Percentiles rank a stretch among this genome's conserved stretches.
Conservation (phyloP, 1,284 basidiomycete species). For the Ceratobasidium theobromae region DNA sequence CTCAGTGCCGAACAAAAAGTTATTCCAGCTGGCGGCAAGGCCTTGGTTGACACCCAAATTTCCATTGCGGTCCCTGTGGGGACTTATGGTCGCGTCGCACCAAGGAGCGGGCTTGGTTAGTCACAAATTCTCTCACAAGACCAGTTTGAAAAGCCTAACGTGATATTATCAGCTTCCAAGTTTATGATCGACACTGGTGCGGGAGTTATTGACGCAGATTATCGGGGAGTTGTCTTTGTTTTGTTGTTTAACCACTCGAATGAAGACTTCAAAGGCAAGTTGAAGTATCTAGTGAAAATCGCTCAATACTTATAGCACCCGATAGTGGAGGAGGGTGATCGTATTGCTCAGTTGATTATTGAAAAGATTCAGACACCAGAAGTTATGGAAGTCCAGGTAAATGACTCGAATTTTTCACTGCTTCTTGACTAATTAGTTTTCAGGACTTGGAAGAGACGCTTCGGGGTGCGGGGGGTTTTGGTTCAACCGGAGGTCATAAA, state of each 20-base stretch:
- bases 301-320: not conserved
- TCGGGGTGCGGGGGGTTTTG: slow-evolving; percentile 88
- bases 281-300: slow-evolving; percentile 7
- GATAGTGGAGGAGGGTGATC: slow-evolving; percentile 89
- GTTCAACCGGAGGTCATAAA: slow-evolving; percentile 75
- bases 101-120: slow-evolving; percentile 88
- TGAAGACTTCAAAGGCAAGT: slow-evolving; percentile 79
- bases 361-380: slow-evolving; percentile 88
- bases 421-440: not conserved
- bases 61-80: slow-evolving; percentile 90
- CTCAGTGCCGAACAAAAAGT: slow-evolving; percentile 69
- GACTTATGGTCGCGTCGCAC: slow-evolving; percentile 95
- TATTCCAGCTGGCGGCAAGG: slow-evolving; percentile 85
- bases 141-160: not conserved
- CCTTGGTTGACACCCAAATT: slow-evolving; percentile 85
- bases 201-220: slow-evolving; percentile 95
- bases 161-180: slow-evolving; percentile 78
- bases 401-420: slow-evolving; percentile 41
- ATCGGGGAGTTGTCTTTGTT: slow-evolving; percentile 91
- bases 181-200: slow-evolving; percentile 97
- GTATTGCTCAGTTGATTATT: slow-evolving; percentile 91
- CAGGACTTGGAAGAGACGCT: slow-evolving; percentile 81
- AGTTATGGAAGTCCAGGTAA: slow-evolving; percentile 80
- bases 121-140: slow-evolving; percentile 17
- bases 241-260: slow-evolving; percentile 92